Evolutionary conservation across 1,284 basidiomycete genomes (phyloP), one percentile per base, ranked within the genome.

Genomic region (Boletellus dicymbophilus): DNA sequence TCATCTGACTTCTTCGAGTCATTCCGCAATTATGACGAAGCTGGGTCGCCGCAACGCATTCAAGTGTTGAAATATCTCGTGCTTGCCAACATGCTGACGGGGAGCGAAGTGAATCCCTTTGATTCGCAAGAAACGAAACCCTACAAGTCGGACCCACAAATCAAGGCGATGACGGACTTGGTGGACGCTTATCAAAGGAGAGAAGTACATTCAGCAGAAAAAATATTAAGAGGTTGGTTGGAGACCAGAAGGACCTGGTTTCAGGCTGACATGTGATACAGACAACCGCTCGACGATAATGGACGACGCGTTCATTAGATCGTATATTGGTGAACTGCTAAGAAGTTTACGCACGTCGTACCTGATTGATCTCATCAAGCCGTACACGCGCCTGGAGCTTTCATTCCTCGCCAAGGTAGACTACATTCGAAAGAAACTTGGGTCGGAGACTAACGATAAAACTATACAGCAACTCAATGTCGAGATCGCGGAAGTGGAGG

Each of bases 61-160:
- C 94, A 98, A 73, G 96, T 99, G 6, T 81, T 99, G 56, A 99
- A 99, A 72, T 99, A 99, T 65, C 83, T 99, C 12, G 97, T 99
- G 4, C 80, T 99, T 28, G 93, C 95, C 4, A 95, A 98, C 72
- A 98, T 99, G 95, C 78, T 99, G 52, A 98, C 93, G 60, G 96
- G 95, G 39, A 96, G 92, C 64, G 94, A 96, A 63, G 97, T 99
- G 72, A 98, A 99, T 68, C 97, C 97, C 0, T 99, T 99, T 67
- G 97, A 99, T 72, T 96, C 93, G 62, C 96, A 99, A 71, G 97
- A 99, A 74, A 99, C 96, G 8, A 99, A 99, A 67, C 97, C 97
- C 80, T 99, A 99, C 74, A 98, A 98, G 77, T 93, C 85, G 53
- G 93, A 99, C 63, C 86, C 93, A 8, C 88, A 99, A 68, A 99